A percentile compares a stretch with the other conserved stretches of the same genome.
phyloP scores from a whole-genome alignment of 768 basidiomycete genomes.

The Tulasnella sp. region DNA sequence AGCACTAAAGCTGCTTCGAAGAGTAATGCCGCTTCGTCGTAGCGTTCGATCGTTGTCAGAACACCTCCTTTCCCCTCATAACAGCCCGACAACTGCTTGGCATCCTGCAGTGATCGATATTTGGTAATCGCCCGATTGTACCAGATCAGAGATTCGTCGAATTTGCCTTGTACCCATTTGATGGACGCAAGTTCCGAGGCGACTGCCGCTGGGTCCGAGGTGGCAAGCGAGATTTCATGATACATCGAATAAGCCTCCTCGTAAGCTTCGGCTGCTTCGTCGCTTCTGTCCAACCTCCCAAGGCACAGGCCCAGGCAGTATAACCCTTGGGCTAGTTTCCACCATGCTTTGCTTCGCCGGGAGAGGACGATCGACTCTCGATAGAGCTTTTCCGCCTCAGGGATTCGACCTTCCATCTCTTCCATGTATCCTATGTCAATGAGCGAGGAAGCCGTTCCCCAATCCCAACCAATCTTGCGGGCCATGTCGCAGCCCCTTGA shows the following conservation, averaged over 20 bases:
- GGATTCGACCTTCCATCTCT: too few relatives aligned
- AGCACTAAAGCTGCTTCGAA: neutral
- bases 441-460: neutral
- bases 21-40: neutral
- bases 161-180: neutral
- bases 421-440: neutral
- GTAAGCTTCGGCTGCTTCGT: neutral
- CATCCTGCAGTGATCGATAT: neutral
- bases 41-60: neutral
- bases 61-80: neutral
- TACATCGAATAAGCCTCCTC: neutral
- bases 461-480: neutral
- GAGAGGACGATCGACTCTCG: neutral
- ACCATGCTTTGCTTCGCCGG: neutral
- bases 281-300: neutral
- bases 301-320: neutral
- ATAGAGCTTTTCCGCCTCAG: neutral
- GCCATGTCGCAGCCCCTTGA: neutral
- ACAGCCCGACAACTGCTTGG: neutral
- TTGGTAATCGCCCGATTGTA: neutral
- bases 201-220: neutral
- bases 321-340: neutral
- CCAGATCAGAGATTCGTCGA: neutral
- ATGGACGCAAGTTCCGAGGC: neutral
- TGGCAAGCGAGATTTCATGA: neutral